Percentiles rank a stretch among this genome's conserved stretches.
These are phyloP conservation scores for Arthrinium phaeospermum DNA, from an alignment of 2,329 filamentous ascomycete genomes.

Conservation along the genomic window DNA sequence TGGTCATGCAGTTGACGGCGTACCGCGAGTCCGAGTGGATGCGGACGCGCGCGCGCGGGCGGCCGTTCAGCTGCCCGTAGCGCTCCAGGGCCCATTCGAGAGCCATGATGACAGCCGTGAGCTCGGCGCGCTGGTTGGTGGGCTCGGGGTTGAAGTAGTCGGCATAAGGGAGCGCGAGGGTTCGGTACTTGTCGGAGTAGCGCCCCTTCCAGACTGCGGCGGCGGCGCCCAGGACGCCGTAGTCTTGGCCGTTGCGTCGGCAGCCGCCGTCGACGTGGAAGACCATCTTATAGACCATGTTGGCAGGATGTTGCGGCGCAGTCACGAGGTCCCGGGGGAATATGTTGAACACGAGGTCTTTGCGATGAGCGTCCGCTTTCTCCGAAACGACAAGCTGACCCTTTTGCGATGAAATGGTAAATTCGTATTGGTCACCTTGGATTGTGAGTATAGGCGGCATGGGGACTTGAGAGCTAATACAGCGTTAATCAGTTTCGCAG, in stretches of 20 bases:
- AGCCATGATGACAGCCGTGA: constrained; percentile 49
- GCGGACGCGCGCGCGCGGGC: constrained; percentile 33
- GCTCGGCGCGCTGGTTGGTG: constrained; percentile 44
- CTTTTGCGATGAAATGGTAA: neutral
- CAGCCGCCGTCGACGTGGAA: constrained; percentile 44
- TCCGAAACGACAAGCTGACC: neutral
- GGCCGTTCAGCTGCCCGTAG: constrained; percentile 26
- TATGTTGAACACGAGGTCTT: neutral
- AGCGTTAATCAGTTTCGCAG: neutral
- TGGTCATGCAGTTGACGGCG: constrained; percentile 40
- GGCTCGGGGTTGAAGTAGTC: constrained; percentile 23
- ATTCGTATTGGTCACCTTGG: neutral
- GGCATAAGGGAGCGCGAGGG: neutral
- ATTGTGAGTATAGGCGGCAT: neutral
- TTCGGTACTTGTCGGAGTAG: neutral
- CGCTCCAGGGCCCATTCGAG: constrained; percentile 50
- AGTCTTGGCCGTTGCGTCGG: constrained; percentile 35
- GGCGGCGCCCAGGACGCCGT: constrained; percentile 36
- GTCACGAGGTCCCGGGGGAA: neutral
- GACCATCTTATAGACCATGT: constrained; percentile 41
- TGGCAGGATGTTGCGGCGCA: neutral
- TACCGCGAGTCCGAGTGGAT: constrained; percentile 45
- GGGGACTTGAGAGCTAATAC: neutral
- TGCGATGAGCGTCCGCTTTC: neutral
- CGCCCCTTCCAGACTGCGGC: constrained; percentile 32